These are phyloP conservation scores for Pyrenophora graminea DNA, from an alignment of 2,329 filamentous ascomycete genomes.

Conservation along the genomic window DNA sequence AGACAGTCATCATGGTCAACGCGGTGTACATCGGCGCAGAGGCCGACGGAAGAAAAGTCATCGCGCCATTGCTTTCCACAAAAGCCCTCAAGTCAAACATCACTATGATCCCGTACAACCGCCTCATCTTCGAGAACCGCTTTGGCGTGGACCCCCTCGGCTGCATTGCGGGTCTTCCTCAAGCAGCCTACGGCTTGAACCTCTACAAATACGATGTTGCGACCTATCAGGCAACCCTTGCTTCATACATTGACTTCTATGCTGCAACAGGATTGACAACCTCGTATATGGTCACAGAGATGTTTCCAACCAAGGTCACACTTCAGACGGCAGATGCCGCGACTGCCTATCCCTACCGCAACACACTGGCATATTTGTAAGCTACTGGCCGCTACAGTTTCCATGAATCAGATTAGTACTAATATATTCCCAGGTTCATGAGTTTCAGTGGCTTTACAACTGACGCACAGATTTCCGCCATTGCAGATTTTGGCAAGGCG, in stretches of 20 bases:
- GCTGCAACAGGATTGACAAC: background rate
- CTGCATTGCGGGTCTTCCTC: background rate
- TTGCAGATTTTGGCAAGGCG: background rate
- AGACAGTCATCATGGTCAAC: background rate
- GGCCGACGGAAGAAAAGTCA: background rate
- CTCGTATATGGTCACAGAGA: background rate
- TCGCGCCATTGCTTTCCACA: background rate
- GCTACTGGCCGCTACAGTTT: background rate
- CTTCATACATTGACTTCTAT: background rate
- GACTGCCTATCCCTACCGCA: background rate
- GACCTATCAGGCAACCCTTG: background rate
- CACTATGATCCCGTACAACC: conserved; percentile 3
- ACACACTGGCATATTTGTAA: background rate
- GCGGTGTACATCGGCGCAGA: background rate
- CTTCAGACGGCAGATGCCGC: background rate
- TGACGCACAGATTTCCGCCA: background rate
- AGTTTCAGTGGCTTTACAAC: conserved; percentile 7
- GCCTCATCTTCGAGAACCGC: background rate
- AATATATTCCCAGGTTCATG: background rate
- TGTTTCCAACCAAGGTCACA: background rate
- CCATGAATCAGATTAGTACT: background rate
- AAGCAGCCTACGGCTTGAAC: background rate
- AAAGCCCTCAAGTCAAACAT: background rate
- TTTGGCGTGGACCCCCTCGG: background rate
- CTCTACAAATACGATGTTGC: background rate